A percentile compares a stretch with the other conserved stretches of the same genome.
Conservation (phyloP, 495 filamentous ascomycete genomes). For the Penicillium fimorum region DNA sequence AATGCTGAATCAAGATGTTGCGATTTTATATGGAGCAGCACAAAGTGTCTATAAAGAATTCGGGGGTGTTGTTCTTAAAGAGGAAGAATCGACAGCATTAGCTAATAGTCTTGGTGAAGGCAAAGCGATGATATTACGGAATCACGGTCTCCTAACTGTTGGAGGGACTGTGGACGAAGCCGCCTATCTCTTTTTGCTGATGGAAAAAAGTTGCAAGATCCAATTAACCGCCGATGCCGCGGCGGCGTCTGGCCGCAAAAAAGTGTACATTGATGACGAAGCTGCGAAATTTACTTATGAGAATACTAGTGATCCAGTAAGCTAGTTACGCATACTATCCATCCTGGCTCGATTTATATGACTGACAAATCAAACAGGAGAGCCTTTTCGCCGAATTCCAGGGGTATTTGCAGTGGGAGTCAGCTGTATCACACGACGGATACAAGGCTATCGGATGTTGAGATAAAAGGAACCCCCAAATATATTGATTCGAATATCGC, state of each 20-base stretch:
- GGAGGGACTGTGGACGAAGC: constrained; percentile 57
- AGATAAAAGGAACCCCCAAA: background rate
- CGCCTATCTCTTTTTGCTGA: constrained; percentile 49
- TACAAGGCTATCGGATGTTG: constrained; percentile 1
- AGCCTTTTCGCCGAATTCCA: constrained; percentile 39
- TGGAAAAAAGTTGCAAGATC: constrained; percentile 30
- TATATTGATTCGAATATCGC: too few relatives aligned
- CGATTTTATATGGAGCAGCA: constrained; percentile 48
- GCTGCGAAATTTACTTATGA: background rate
- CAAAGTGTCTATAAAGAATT: constrained; percentile 54
- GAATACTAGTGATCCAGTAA: too few relatives aligned
- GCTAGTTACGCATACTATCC: too few relatives aligned
- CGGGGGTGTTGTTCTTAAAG: constrained; percentile 53
- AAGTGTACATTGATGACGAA: constrained; percentile 1
- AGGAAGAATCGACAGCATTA: background rate
- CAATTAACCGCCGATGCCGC: background rate
- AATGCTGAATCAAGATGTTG: constrained; percentile 47
- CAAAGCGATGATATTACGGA: constrained; percentile 49
- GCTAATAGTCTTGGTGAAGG: constrained; percentile 40
- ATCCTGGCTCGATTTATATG: too few relatives aligned
- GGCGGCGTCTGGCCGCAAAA: background rate
- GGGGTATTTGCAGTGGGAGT: constrained; percentile 9
- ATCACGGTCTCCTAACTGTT: constrained; percentile 56
- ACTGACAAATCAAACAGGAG: constrained; percentile 42
- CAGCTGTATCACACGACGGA: constrained; percentile 15